Evolutionary conservation across 441 rosid genomes (phyloP).

Genomic region (Pelargonium fulgidum): DNA sequence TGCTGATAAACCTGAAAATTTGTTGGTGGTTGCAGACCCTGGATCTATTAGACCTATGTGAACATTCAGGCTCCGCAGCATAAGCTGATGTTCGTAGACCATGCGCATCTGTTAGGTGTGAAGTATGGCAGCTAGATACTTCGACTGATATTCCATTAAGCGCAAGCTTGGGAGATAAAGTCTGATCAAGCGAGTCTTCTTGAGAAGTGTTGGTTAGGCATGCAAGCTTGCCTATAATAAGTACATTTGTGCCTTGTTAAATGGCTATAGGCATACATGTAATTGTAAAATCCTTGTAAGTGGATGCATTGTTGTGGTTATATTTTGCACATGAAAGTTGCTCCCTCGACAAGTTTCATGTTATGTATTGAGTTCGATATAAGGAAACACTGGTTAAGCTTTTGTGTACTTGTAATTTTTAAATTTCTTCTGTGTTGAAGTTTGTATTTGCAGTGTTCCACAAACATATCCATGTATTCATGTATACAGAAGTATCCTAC

Average conservation of each 20-base stretch:
- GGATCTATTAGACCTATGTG: conserved; percentile 84
- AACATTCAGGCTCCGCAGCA: conserved; percentile 66
- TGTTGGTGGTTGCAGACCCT: conserved; percentile 51
- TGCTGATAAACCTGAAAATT: neutral
- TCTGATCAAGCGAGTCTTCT: conserved; percentile 24
- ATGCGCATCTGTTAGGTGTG: conserved; percentile 13
- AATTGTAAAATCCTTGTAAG: neutral
- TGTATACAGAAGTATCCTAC: too few species aligned
- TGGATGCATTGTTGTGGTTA: neutral
- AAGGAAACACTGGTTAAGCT: too few species aligned
- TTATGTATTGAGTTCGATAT: too few species aligned
- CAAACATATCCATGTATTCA: too few species aligned
- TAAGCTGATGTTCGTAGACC: conserved; percentile 26
- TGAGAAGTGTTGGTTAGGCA: conserved; percentile 24
- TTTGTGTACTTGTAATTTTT: too few species aligned
- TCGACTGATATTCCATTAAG: neutral
- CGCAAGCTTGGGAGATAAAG: conserved; percentile 5
- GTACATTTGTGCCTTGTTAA: conserved; percentile 16
- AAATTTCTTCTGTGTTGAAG: too few species aligned
- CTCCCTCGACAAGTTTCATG: too few species aligned
- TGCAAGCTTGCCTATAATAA: conserved; percentile 34
- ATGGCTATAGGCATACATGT: neutral
- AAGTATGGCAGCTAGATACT: neutral
- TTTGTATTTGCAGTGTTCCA: too few species aligned
- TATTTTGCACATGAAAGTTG: neutral